Evolutionary conservation across 768 basidiomycete genomes (phyloP).

Genomic region (Tephrocybe sp.): DNA sequence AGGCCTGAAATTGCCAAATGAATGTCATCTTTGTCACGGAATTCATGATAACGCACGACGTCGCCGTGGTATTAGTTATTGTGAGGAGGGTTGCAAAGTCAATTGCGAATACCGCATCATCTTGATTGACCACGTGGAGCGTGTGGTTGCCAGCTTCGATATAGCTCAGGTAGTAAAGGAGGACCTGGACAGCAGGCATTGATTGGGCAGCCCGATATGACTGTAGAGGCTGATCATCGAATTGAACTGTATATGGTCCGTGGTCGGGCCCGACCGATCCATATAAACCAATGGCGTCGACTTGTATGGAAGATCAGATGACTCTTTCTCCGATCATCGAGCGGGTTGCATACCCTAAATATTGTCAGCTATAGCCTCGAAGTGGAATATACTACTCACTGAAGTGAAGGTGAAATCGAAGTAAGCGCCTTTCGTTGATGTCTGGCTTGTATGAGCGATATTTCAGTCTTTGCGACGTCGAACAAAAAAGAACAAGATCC

Average conservation of each 20-base stretch:
- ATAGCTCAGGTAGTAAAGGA: slow-evolving; percentile 5
- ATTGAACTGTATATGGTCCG: slow-evolving; percentile 6
- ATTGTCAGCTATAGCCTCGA: not conserved
- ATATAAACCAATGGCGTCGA: not conserved
- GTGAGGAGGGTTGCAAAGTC: not conserved
- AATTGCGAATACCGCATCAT: not conserved
- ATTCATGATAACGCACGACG: not conserved
- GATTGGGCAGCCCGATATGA: not conserved
- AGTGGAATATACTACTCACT: not conserved
- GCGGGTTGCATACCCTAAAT: not conserved
- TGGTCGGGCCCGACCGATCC: slow-evolving; percentile 8
- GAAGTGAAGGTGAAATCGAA: slow-evolving; percentile 1
- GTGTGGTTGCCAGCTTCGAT: not conserved
- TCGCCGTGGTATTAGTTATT: not conserved
- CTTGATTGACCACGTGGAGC: slow-evolving; percentile 4
- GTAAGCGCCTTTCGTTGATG: not conserved
- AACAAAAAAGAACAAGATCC: too few species aligned
- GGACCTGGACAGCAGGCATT: not conserved
- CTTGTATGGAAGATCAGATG: not conserved
- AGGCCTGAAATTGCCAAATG: not conserved
- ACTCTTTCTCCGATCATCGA: not conserved
- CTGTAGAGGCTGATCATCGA: slow-evolving; percentile 5
- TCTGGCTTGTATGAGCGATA: too few species aligned
- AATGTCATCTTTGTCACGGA: too few species aligned
- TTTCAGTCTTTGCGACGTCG: too few species aligned